A percentile compares a stretch with the other conserved stretches of the same genome.
Conservation (phyloP, 768 basidiomycete species). For the Daedaleopsis nitida region DNA sequence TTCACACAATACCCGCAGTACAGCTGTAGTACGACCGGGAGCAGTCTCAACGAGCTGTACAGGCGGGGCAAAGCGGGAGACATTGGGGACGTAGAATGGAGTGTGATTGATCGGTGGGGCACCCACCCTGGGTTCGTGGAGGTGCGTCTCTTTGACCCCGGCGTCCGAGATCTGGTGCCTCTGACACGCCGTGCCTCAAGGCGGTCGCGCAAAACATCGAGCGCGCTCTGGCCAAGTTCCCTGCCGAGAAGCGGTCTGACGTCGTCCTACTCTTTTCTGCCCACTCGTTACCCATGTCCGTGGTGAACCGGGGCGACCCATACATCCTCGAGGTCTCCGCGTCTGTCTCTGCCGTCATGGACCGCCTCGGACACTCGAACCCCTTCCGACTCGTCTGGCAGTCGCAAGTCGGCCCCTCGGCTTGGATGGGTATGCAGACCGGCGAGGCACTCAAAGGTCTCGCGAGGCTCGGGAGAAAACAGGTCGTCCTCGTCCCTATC, state of each 20-base stretch:
- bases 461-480: slow-evolving; percentile 73
- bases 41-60: slow-evolving; percentile 92
- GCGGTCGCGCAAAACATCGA: slow-evolving; percentile 90
- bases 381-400: slow-evolving; percentile 98
- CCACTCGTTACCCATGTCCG: slow-evolving; percentile 96
- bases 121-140: slow-evolving; percentile 94
- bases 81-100: slow-evolving; percentile 82
- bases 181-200: slow-evolving; percentile 40
- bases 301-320: slow-evolving; percentile 98
- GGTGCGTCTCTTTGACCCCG: slow-evolving; percentile 48
- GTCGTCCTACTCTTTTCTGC: slow-evolving; percentile 93
- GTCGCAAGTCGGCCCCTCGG: slow-evolving; percentile 93
- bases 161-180: neutral
- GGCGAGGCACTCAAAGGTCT: slow-evolving; percentile 87
- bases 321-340: slow-evolving; percentile 95
- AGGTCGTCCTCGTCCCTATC: slow-evolving; percentile 86
- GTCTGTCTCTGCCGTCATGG: slow-evolving; percentile 93
- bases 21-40: slow-evolving; percentile 96
- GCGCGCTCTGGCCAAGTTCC: slow-evolving; percentile 77
- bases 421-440: slow-evolving; percentile 99
- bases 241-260: slow-evolving; percentile 66
- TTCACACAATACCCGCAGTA: slow-evolving; percentile 99
- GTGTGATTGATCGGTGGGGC: slow-evolving; percentile 97
- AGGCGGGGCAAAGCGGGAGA: slow-evolving; percentile 63
- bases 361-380: slow-evolving; percentile 73